These are phyloP conservation scores for Proteromonas lacertae DNA, from an alignment of 352 stramenopile species.

Conservation along the genomic window DNA sequence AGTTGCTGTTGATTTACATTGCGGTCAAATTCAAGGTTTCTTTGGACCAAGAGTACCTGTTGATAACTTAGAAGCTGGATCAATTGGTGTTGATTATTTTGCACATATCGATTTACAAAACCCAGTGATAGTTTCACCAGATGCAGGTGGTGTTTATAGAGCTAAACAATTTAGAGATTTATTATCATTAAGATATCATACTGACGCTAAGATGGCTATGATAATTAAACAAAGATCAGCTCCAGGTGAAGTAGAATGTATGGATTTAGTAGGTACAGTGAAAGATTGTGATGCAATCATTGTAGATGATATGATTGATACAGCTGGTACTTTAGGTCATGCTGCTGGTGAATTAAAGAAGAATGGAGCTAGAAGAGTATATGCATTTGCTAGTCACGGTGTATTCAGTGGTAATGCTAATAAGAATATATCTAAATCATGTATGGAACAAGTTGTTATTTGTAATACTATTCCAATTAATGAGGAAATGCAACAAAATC, in stretches of 20 bases:
- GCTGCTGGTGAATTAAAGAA: slow-evolving; percentile 73
- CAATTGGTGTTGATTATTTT: slow-evolving; percentile 69
- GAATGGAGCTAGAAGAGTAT: slow-evolving; percentile 79
- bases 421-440: slow-evolving; percentile 40
- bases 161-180: slow-evolving; percentile 99
- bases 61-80: slow-evolving; percentile 81
- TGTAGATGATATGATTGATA: slow-evolving; percentile 99
- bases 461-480: no score
- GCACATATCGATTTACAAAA: slow-evolving; percentile 13
- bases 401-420: slow-evolving; percentile 66
- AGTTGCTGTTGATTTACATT: slow-evolving; percentile 63
- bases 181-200: slow-evolving; percentile 75
- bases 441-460: no score
- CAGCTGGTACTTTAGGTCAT: slow-evolving; percentile 69
- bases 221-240: slow-evolving; percentile 99
- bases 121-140: slow-evolving; percentile 80
- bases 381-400: slow-evolving; percentile 91
- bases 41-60: slow-evolving; percentile 91
- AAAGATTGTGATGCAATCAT: slow-evolving; percentile 85
- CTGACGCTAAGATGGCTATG: slow-evolving; percentile 92
- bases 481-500: no score
- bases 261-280: slow-evolving; percentile 96
- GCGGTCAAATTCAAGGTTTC: slow-evolving; percentile 79
- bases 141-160: slow-evolving; percentile 89
- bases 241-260: slow-evolving; percentile 79